phyloP scores from a whole-genome alignment of 2,329 filamentous ascomycete species.

The Teratosphaeria destructans region DNA sequence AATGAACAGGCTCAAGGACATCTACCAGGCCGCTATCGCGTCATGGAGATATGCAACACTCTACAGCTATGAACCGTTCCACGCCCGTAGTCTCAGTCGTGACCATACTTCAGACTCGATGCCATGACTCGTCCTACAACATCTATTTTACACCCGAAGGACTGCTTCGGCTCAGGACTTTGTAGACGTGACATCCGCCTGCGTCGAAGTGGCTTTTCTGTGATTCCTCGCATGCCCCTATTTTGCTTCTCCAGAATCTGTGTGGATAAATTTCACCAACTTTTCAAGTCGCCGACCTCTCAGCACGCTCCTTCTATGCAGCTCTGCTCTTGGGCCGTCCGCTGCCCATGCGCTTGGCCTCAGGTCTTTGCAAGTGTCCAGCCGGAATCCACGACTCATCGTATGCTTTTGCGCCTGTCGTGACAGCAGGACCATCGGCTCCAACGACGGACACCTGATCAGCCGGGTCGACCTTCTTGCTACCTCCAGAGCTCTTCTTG shows the following conservation, averaged over 20 bases:
- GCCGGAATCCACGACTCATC: conserved; percentile 92
- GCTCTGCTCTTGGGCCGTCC: conserved; percentile 31
- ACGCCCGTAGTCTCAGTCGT: neutral
- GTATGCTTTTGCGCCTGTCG: conserved; percentile 63
- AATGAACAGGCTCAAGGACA: no score
- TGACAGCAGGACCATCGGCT: conserved; percentile 58
- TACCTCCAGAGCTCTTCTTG: conserved; percentile 49
- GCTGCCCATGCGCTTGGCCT: conserved; percentile 52
- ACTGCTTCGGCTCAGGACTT: neutral
- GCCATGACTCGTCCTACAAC: neutral
- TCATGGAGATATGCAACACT: no score
- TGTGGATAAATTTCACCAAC: neutral
- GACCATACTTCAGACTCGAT: neutral
- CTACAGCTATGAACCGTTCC: no score
- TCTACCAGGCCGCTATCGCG: no score
- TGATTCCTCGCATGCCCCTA: neutral
- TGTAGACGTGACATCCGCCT: neutral
- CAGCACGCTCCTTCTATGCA: neutral
- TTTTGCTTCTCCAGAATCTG: neutral
- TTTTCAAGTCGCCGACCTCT: neutral
- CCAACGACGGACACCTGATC: conserved; percentile 54
- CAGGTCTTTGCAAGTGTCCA: conserved; percentile 77
- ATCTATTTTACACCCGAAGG: neutral
- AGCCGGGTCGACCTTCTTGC: conserved; percentile 55
- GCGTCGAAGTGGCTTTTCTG: neutral